phyloP scores from a whole-genome alignment of 345 rosid species.

The Cardamine occulta region DNA sequence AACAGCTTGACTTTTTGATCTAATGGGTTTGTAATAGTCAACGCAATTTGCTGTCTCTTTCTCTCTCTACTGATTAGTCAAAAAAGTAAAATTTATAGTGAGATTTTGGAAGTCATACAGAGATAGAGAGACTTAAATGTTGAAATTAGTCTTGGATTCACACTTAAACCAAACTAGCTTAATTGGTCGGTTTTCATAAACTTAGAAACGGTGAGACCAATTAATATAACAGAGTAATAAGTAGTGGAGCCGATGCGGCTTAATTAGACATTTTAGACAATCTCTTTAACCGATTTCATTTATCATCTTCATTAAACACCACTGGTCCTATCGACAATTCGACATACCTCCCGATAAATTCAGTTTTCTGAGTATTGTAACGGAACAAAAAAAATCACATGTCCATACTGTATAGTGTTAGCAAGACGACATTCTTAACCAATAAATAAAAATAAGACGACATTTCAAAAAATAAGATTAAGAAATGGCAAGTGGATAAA shows the following conservation, averaged over 20 bases:
- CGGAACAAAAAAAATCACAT: not conserved
- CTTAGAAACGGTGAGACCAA: slow-evolving; percentile 13
- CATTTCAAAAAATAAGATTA: not conserved
- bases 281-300: not conserved
- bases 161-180: slow-evolving; percentile 28
- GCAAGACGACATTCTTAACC: not conserved
- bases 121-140: not conserved
- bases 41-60: not conserved
- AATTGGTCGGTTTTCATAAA: slow-evolving; percentile 22
- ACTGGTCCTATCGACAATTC: not conserved
- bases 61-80: slow-evolving; percentile 32
- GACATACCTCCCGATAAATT: not conserved
- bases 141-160: slow-evolving; percentile 22
- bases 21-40: slow-evolving; percentile 13
- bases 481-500: slow-evolving; percentile 13
- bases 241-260: slow-evolving; percentile 22
- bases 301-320: not conserved
- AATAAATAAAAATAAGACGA: not conserved
- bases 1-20: slow-evolving; percentile 22
- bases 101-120: not conserved
- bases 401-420: not conserved
- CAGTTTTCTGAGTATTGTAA: not conserved
- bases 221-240: not conserved
- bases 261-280: not conserved
- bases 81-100: not conserved